A percentile compares a stretch with the other conserved stretches of the same genome.
These are phyloP conservation scores for Mycena citricolor DNA, from an alignment of 1,284 basidiomycete genomes.

Conservation along the genomic window DNA sequence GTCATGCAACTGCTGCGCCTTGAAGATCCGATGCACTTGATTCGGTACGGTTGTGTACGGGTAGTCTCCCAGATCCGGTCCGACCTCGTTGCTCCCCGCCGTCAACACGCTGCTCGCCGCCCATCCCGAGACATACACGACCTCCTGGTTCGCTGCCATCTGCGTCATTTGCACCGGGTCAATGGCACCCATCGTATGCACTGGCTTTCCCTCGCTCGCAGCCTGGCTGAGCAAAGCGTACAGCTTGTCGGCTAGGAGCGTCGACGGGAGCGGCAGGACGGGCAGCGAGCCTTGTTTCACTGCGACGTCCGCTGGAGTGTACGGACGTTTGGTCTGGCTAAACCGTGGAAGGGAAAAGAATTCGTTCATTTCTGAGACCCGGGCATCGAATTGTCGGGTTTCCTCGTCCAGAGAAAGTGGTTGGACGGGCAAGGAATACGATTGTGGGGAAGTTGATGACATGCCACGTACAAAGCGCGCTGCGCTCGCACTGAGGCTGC, in stretches of 20 bases:
- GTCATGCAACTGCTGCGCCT: constrained; percentile 85
- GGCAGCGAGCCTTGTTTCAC: constrained; percentile 89
- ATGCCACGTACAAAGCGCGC: constrained; percentile 31
- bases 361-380: constrained; percentile 61
- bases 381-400: constrained; percentile 60
- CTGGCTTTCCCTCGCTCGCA: constrained; percentile 62
- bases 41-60: constrained; percentile 95
- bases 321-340: constrained; percentile 72
- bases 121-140: constrained; percentile 96
- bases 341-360: constrained; percentile 83
- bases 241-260: constrained; percentile 82
- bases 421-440: constrained; percentile 64
- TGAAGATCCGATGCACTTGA: constrained; percentile 84
- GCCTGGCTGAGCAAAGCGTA: constrained; percentile 66
- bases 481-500: constrained; percentile 17
- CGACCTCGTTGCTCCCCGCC: constrained; percentile 93
- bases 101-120: constrained; percentile 86
- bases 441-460: constrained; percentile 34
- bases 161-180: constrained; percentile 96
- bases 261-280: constrained; percentile 74
- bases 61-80: constrained; percentile 96
- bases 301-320: constrained; percentile 76
- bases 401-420: constrained; percentile 69
- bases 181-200: constrained; percentile 87
- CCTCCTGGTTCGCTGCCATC: constrained; percentile 94